Evolutionary conservation across 2,329 filamentous ascomycete genomes (phyloP).

Genomic region (Xylaria sp.): DNA sequence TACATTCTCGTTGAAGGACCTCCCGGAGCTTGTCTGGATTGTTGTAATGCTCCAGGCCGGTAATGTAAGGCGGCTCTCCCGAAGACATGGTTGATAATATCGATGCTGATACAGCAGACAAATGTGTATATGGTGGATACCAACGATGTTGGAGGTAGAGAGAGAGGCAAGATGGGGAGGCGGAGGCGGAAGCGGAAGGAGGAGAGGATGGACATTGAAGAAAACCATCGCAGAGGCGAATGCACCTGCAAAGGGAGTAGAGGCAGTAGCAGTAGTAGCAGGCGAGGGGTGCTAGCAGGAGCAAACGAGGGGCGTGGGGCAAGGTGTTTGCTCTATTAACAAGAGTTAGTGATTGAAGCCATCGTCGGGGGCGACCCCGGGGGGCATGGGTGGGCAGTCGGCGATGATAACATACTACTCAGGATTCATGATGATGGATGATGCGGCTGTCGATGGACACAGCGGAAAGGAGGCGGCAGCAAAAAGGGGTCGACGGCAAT

Average conservation of each 20-base stretch:
- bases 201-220: constrained; percentile 5
- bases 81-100: constrained; percentile 32
- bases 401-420: constrained; percentile 77
- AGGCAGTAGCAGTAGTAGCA: constrained; percentile 6
- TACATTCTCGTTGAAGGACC: constrained; percentile 30
- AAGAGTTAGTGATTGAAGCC: constrained; percentile 32
- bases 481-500: constrained; percentile 19
- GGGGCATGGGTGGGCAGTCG: constrained; percentile 26
- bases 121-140: background rate
- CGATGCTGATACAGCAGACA: constrained; percentile 13
- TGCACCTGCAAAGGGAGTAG: constrained; percentile 18
- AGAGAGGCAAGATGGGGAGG: background rate
- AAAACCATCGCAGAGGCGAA: background rate
- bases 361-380: constrained; percentile 24
- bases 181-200: constrained; percentile 19
- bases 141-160: constrained; percentile 13
- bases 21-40: constrained; percentile 41
- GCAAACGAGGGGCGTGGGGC: constrained; percentile 28
- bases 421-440: constrained; percentile 79
- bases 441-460: constrained; percentile 41
- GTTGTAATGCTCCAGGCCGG: constrained; percentile 40
- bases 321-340: constrained; percentile 42
- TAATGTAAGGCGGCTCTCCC: constrained; percentile 15
- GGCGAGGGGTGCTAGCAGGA: constrained; percentile 18
- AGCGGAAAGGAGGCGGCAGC: constrained; percentile 34